These are phyloP conservation scores for Backusella australiensis DNA, from an alignment of 192 early-diverging fungal genomes.

Conservation along the genomic window DNA sequence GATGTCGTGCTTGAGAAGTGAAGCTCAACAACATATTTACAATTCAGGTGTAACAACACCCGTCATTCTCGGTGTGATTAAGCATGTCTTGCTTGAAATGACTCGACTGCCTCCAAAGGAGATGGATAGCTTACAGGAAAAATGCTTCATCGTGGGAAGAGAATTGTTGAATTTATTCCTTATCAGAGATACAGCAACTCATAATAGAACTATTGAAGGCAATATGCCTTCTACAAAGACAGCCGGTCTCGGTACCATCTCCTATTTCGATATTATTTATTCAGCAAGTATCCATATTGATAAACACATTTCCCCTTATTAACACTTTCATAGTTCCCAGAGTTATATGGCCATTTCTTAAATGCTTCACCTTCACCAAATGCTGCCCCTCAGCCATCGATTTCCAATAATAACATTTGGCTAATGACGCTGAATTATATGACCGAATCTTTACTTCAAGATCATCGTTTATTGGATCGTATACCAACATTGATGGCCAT, in stretches of 20 bases:
- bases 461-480: slow-evolving; percentile 38
- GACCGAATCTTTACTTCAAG: slow-evolving; percentile 39
- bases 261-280: slow-evolving; percentile 34
- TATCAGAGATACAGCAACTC: slow-evolving; percentile 4
- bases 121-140: slow-evolving; percentile 14
- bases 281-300: slow-evolving; percentile 19
- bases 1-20: slow-evolving; percentile 26
- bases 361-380: slow-evolving; percentile 13
- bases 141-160: slow-evolving; percentile 26
- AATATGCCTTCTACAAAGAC: neutral
- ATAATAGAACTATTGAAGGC: neutral
- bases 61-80: slow-evolving; percentile 26
- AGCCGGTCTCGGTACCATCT: slow-evolving; percentile 8
- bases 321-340: slow-evolving; percentile 23
- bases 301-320: neutral
- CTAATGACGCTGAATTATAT: slow-evolving; percentile 45
- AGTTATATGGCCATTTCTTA: slow-evolving; percentile 33
- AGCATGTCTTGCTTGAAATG: slow-evolving; percentile 31
- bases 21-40: slow-evolving; percentile 9
- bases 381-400: slow-evolving; percentile 24
- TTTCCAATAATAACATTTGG: slow-evolving; percentile 46
- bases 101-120: slow-evolving; percentile 20
- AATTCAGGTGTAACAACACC: slow-evolving; percentile 31
- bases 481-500: slow-evolving; percentile 44
- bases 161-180: slow-evolving; percentile 31